Percentiles rank a stretch among this genome's conserved stretches.
Conservation (phyloP, 2,329 filamentous ascomycete genomes). For the Fusarium sp. region DNA sequence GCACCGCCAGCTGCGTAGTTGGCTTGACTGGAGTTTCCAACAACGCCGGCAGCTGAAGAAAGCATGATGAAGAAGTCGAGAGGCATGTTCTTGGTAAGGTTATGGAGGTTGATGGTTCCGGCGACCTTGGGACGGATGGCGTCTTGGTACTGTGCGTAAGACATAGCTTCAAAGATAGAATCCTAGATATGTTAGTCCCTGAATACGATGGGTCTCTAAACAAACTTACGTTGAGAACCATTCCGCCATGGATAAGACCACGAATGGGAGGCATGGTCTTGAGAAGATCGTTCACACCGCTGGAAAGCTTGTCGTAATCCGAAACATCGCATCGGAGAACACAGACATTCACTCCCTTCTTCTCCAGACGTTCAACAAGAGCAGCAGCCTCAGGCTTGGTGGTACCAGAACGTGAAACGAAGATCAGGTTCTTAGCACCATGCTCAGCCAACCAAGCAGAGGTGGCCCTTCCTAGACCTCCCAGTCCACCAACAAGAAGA, state of each 20-base stretch:
- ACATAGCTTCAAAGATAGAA: conserved; percentile 8
- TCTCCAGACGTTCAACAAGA: not conserved
- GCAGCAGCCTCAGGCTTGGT: not conserved
- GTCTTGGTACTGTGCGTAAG: not conserved
- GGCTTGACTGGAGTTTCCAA: conserved; percentile 5
- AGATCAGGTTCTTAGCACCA: not conserved
- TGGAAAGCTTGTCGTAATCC: not conserved
- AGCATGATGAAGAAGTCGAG: conserved; percentile 17
- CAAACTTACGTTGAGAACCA: conserved; percentile 1
- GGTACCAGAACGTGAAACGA: not conserved
- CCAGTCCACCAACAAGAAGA: not conserved
- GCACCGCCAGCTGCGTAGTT: conserved; percentile 7
- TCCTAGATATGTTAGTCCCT: not conserved
- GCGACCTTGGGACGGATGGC: conserved; percentile 5
- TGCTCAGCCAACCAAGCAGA: not conserved
- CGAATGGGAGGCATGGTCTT: conserved; percentile 1
- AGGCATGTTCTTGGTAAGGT: not conserved
- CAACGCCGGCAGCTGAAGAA: not conserved
- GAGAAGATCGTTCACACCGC: not conserved
- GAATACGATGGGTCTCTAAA: accelerated
- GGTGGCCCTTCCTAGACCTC: not conserved
- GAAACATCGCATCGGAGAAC: not conserved
- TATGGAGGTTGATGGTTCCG: conserved; percentile 4
- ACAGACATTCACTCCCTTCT: not conserved
- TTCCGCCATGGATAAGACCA: not conserved